Base-by-base conservation (phyloP, 352 stramenopile genomes). In the Pythium plurisporium region DNA sequence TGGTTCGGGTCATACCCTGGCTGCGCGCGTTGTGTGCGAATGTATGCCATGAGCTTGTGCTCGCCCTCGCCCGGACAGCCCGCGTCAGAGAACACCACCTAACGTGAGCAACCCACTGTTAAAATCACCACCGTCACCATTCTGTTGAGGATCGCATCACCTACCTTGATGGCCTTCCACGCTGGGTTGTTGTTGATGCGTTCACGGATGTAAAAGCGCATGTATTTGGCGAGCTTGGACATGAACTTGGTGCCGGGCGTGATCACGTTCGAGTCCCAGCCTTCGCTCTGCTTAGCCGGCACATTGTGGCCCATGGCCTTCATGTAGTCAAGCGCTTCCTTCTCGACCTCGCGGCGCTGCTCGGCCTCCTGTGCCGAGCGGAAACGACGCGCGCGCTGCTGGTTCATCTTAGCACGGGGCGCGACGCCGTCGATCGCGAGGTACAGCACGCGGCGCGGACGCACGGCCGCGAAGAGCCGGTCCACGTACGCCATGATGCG, bases 231-330 rank as follows among this genome's bases (percentile, higher is more conserved):
- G 23, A 98, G 61, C 61, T 96, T 91, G 47, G 95, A 75, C 96
- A 99, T 99, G 70, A 99, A 99, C 59, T 95, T 91, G 20, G 97
- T 99, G 10, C 97, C 97, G 0, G 97, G 97, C 8, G 97, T 99
- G 73, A 99, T 99, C 31, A 99, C 95, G 79, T 99, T 99, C 51
- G 93, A 98, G 82, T 99, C 97, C 94, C 96, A 99, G 3, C 82
- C 62, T 44, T 88, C 82, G 42, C 87, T 70, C 55, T 96, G 82
- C 55, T 90, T 88, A 5, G 59, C 70, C 19, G 86, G 82, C 23
- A 94, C 69, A 31, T 89, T 88, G 51, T 95, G 82, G 11, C 87
- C 87, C 56, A 97, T 77, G 31, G 91, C 82, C 34, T 81, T 80
- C 74, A 99, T 91, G 69, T 97, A 94, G 58, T 97, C 78, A 42